phyloP scores from a whole-genome alignment of 257 asterid species.

The Phtheirospermum japonicum region DNA sequence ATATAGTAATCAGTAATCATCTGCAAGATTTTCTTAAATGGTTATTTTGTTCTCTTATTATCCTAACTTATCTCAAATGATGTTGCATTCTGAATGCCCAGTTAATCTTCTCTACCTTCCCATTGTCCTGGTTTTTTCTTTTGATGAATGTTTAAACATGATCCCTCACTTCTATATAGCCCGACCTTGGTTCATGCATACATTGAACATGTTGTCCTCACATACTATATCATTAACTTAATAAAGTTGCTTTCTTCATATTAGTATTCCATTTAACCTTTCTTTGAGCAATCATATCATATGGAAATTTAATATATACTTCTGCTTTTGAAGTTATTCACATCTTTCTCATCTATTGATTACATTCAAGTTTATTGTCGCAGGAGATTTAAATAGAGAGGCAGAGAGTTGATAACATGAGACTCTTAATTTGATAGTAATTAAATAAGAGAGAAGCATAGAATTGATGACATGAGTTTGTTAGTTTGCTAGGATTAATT shows the following conservation, averaged over 20 bases:
- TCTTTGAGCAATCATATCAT: slow-evolving; percentile 1
- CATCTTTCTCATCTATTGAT: slow-evolving; percentile 9
- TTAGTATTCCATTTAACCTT: background rate
- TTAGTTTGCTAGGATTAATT: too few relatives aligned
- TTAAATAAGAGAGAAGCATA: too few relatives aligned
- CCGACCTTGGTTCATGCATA: background rate
- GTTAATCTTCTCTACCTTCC: background rate
- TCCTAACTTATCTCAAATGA: too few relatives aligned
- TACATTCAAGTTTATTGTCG: too few relatives aligned
- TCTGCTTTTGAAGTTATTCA: slow-evolving; percentile 17
- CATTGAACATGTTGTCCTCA: slow-evolving; percentile 4
- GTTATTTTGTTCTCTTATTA: background rate
- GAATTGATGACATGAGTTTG: too few relatives aligned
- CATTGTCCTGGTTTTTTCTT: background rate
- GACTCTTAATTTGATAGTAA: too few relatives aligned
- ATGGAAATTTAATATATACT: slow-evolving; percentile 15
- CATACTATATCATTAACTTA: slow-evolving; percentile 1
- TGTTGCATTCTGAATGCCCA: slow-evolving; percentile 7
- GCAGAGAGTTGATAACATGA: too few relatives aligned
- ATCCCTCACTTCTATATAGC: background rate
- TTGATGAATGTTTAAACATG: background rate
- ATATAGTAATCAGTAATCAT: background rate
- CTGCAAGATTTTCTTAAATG: background rate
- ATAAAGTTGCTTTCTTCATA: slow-evolving; percentile 13
- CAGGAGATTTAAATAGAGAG: too few relatives aligned